phyloP scores from a whole-genome alignment of 768 basidiomycete genomes.

The Tricholoma matsutake region DNA sequence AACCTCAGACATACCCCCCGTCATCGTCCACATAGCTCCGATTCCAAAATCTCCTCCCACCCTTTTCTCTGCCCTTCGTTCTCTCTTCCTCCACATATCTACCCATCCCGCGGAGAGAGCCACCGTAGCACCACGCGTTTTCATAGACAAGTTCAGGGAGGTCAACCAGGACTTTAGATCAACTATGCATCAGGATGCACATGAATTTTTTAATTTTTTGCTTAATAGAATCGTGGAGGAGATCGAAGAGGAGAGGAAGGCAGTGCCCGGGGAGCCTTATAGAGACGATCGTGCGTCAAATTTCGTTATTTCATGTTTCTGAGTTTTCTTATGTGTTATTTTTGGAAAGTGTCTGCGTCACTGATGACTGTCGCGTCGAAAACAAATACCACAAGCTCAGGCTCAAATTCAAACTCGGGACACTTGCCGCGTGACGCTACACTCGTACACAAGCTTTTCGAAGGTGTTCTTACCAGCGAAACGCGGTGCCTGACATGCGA shows the following conservation, averaged over 20 bases:
- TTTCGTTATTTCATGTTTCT: constrained; percentile 5
- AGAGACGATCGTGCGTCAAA: constrained; percentile 66
- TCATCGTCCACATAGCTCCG: constrained; percentile 35
- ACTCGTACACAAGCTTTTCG: constrained; percentile 89
- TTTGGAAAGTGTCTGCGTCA: constrained; percentile 54
- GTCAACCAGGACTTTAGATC: constrained; percentile 89
- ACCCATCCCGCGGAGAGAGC: constrained; percentile 76
- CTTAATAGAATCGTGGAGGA: constrained; percentile 94
- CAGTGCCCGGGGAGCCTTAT: constrained; percentile 30
- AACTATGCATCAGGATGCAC: constrained; percentile 96
- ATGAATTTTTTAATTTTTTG: constrained; percentile 95
- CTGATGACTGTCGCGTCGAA: constrained; percentile 51
- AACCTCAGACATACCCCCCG: constrained; percentile 23
- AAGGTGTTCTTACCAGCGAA: constrained; percentile 93
- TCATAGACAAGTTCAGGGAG: constrained; percentile 92
- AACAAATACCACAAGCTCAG: constrained; percentile 39
- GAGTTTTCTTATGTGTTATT: constrained; percentile 6
- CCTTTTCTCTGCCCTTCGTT: constrained; percentile 88
- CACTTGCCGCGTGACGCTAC: constrained; percentile 55
- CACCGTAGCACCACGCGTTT: constrained; percentile 83
- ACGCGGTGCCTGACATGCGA: constrained; percentile 98
- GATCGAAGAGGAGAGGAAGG: constrained; percentile 69
- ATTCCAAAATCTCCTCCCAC: constrained; percentile 65
- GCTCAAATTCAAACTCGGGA: constrained; percentile 46
- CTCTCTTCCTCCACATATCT: constrained; percentile 85